These are phyloP conservation scores for Thermothelomyces thermophilus DNA, from an alignment of 2,329 filamentous ascomycete species.

Conservation along the genomic window DNA sequence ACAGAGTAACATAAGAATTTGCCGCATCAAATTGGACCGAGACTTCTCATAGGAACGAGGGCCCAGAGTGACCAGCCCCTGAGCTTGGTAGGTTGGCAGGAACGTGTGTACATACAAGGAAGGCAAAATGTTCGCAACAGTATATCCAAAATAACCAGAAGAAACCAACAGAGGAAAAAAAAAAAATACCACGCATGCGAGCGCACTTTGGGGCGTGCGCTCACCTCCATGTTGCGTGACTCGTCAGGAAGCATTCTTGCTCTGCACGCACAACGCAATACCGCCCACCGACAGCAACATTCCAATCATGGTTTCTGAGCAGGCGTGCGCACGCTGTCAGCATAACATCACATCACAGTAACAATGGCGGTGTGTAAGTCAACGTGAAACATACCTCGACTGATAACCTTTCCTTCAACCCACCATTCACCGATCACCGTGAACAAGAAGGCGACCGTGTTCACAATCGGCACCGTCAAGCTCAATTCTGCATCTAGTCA, in stretches of 20 bases:
- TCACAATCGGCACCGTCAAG: slow-evolving; percentile 89
- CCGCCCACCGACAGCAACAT: slow-evolving; percentile 73
- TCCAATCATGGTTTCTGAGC: slow-evolving; percentile 70
- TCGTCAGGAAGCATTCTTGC: slow-evolving; percentile 38
- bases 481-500: slow-evolving; percentile 60
- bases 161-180: too few relatives aligned
- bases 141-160: too few relatives aligned
- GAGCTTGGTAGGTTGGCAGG: too few relatives aligned
- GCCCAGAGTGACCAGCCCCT: too few relatives aligned
- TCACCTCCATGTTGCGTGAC: too few relatives aligned
- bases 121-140: too few relatives aligned
- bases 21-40: too few relatives aligned
- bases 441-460: slow-evolving; percentile 91
- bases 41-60: too few relatives aligned
- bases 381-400: slow-evolving; percentile 52
- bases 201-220: too few relatives aligned
- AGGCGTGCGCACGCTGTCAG: background rate
- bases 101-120: too few relatives aligned
- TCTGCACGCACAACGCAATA: slow-evolving; percentile 77
- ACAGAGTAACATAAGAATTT: too few relatives aligned
- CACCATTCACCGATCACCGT: slow-evolving; percentile 94
- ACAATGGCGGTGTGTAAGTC: background rate
- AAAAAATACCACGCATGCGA: too few relatives aligned
- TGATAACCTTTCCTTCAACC: slow-evolving; percentile 86
- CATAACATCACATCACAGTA: background rate